These are phyloP conservation scores for Linum trigynum DNA, from an alignment of 345 rosid species.

Conservation along the genomic window DNA sequence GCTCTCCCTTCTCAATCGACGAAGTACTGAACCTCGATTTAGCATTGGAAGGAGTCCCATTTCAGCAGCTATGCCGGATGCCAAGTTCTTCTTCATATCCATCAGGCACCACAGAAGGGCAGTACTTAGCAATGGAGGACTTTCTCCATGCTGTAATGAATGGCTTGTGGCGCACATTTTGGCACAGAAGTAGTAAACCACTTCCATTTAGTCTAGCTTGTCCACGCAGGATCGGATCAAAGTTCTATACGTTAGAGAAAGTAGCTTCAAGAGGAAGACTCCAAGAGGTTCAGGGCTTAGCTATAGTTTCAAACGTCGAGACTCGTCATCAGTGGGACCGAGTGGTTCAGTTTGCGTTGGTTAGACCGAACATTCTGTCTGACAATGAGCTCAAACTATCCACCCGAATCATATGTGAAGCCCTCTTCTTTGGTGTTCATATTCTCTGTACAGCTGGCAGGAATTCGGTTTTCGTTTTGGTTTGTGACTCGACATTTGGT, in stretches of 20 bases:
- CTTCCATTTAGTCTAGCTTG: conserved; percentile 41
- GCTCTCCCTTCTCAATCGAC: conserved; percentile 37
- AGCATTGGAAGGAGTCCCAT: conserved; percentile 52
- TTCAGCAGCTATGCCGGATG: conserved; percentile 55
- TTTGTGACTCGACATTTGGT: conserved; percentile 52
- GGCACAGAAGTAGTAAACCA: conserved; percentile 39
- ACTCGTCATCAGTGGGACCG: conserved; percentile 40
- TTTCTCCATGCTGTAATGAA: conserved; percentile 39
- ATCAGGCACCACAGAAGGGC: conserved; percentile 30
- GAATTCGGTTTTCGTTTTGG: conserved; percentile 37
- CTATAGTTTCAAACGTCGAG: conserved; percentile 36
- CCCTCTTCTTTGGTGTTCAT: conserved; percentile 51
- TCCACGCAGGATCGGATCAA: conserved; percentile 40
- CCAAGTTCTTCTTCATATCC: conserved; percentile 33
- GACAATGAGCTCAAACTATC: conserved; percentile 39
- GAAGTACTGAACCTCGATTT: conserved; percentile 48
- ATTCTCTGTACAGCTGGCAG: conserved; percentile 26
- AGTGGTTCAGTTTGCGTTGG: conserved; percentile 36
- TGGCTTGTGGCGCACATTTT: conserved; percentile 60
- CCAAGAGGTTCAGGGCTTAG: conserved; percentile 45
- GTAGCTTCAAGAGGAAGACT: conserved; percentile 43
- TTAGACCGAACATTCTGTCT: conserved; percentile 34
- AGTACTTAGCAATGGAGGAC: conserved; percentile 45
- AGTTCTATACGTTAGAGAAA: conserved; percentile 41
- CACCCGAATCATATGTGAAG: conserved; percentile 41